Evolutionary conservation across 148 eudicot genomes (phyloP).

Genomic region (Spergularia bocconei): DNA sequence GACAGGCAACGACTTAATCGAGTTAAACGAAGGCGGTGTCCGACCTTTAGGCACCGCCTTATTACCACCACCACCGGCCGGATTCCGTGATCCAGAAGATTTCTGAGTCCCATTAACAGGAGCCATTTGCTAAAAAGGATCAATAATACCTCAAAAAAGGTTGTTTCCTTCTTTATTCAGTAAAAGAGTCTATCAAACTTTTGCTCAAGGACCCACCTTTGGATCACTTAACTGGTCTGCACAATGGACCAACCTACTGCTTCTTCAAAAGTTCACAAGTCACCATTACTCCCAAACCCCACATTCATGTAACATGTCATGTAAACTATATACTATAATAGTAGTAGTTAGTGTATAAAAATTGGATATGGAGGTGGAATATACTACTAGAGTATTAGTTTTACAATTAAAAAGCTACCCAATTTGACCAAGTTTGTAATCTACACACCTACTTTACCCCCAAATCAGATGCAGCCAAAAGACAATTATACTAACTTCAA

Average conservation of each 20-base stretch:
- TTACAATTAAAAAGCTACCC: not conserved
- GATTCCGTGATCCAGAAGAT: constrained; percentile 33
- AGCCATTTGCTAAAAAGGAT: constrained; percentile 50
- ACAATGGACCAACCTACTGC: constrained; percentile 26
- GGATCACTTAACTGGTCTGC: constrained; percentile 30
- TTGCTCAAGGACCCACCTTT: constrained; percentile 24
- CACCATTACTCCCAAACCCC: constrained; percentile 26
- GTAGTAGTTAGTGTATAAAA: not conserved
- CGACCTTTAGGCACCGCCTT: constrained; percentile 38
- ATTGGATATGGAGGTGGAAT: not conserved
- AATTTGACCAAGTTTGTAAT: constrained; percentile 15
- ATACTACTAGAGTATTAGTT: not conserved
- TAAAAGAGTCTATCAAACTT: constrained; percentile 40
- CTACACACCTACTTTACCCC: constrained; percentile 3
- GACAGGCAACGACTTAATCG: constrained; percentile 77
- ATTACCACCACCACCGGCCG: constrained; percentile 15
- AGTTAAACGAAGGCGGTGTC: constrained; percentile 44
- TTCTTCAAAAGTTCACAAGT: constrained; percentile 18
- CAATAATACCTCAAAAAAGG: constrained; percentile 37
- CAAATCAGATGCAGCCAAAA: constrained; percentile 25
- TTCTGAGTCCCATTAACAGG: constrained; percentile 42
- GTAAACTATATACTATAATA: not conserved
- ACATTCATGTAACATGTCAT: constrained; percentile 9
- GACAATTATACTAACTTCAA: constrained; percentile 4
- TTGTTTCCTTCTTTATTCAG: constrained; percentile 26